These are phyloP conservation scores for Biscogniauxia sp. DNA, from an alignment of 2,329 filamentous ascomycete species.

Conservation along the genomic window DNA sequence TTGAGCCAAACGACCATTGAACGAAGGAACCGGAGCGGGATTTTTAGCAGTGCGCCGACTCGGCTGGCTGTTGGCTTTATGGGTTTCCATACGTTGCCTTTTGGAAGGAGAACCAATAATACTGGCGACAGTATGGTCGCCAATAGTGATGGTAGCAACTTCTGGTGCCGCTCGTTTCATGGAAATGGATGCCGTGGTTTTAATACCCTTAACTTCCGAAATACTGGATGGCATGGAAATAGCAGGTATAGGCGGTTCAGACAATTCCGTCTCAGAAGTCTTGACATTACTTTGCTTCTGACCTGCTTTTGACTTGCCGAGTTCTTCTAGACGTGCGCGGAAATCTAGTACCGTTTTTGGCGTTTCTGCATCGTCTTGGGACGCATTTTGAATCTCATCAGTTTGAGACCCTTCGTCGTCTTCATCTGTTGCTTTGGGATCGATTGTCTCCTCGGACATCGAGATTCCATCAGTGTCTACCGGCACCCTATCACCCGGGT, in stretches of 20 bases:
- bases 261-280: neutral
- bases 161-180: constrained; percentile 61
- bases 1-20: constrained; percentile 43
- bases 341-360: constrained; percentile 34
- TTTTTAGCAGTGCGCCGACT: constrained; percentile 26
- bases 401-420: constrained; percentile 5
- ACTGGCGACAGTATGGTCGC: constrained; percentile 63
- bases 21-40: constrained; percentile 37
- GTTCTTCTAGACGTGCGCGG: constrained; percentile 34
- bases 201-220: constrained; percentile 25
- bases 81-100: constrained; percentile 41
- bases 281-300: constrained; percentile 5
- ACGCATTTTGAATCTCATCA: constrained; percentile 4
- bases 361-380: constrained; percentile 9
- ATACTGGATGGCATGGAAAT: constrained; percentile 32
- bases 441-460: constrained; percentile 8
- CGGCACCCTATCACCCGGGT: constrained; percentile 4
- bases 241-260: constrained; percentile 34
- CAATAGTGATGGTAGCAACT: constrained; percentile 73
- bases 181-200: constrained; percentile 18
- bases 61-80: constrained; percentile 30
- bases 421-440: constrained; percentile 10
- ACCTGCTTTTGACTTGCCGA: constrained; percentile 14
- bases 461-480: neutral
- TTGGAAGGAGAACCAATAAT: constrained; percentile 60